phyloP scores from a whole-genome alignment of 768 basidiomycete genomes.

The Hortiboletus campestris region DNA sequence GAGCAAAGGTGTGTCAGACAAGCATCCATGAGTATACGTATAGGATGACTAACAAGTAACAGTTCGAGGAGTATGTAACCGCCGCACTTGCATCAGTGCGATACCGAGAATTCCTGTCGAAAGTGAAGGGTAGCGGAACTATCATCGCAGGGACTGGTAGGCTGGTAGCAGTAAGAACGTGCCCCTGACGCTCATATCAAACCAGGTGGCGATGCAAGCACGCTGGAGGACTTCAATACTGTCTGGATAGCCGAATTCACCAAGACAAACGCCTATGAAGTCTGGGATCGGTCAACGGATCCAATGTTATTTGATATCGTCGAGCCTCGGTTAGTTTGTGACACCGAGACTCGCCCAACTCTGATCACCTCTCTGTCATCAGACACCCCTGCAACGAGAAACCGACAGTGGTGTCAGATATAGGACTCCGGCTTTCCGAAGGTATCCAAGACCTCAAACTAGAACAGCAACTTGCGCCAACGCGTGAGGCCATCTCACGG shows the following conservation, averaged over 20 bases:
- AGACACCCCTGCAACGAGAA: conserved; percentile 95
- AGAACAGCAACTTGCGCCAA: conserved; percentile 91
- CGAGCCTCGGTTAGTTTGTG: conserved; percentile 69
- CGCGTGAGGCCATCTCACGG: conserved; percentile 82
- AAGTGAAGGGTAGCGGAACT: conserved; percentile 60
- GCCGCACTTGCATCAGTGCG: conserved; percentile 86
- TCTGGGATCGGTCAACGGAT: conserved; percentile 92
- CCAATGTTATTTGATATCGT: conserved; percentile 92
- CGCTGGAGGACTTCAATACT: conserved; percentile 80
- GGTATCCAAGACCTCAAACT: conserved; percentile 92
- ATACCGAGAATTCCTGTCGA: conserved; percentile 81
- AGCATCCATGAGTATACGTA: not conserved
- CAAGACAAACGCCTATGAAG: conserved; percentile 80
- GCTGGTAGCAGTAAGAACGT: not conserved
- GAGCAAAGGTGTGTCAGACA: conserved; percentile 61
- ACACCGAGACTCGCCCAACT: not conserved
- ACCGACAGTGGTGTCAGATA: conserved; percentile 84
- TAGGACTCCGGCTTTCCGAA: conserved; percentile 88
- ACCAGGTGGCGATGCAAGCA: conserved; percentile 53
- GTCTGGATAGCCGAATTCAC: conserved; percentile 88
- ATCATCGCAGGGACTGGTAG: conserved; percentile 63
- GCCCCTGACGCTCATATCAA: conserved; percentile 22
- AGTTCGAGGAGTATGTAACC: conserved; percentile 93
- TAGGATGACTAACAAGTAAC: not conserved
- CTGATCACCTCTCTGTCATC: not conserved